Base-by-base conservation (phyloP, 2,329 filamentous ascomycete species). In the Sporothrix luriei region DNA sequence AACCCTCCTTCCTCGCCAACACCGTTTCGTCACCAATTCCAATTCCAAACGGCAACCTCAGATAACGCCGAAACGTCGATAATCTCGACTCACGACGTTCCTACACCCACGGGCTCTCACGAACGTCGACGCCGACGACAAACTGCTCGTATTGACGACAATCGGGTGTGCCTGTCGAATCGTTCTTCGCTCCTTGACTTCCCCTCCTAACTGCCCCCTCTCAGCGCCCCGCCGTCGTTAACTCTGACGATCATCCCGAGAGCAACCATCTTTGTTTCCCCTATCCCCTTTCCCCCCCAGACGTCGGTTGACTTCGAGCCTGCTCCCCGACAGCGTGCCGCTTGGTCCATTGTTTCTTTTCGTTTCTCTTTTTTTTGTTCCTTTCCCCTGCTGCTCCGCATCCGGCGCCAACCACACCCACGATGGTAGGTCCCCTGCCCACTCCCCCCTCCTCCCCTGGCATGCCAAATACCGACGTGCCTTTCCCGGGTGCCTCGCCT, bases 1-100 rank as follows among this genome's bases (percentile, higher is more conserved):
- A 70, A 70, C 68, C 55, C 52, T 52, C 65, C 65, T 55, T 55
- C 65, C 65, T 57, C 49, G 9, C 46, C 38, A 33, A n/a, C 33
- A 16, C 49, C 49, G 33, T 40, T 67, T 67, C 65, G 38, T 55
- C 65, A 52, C 29, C 62, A 64, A 52, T 51, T 52, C 29, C 62
- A 64, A 52, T 51, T 52, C 62, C 29, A 66, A 26, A 66, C 64
- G 49, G 54, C 64, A n/a, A 43, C 33, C 29, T 51, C 62, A 33
- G 46, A 65, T 38, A 51, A 33, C 33, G 33, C 33, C 33, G 33
- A 33, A 33, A 49, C 57, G 10, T 61, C 57, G 38, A 61, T 26
- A 61, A 16, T 43, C 43, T 64, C 43, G 33, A 49, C 26, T 43
- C 33, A 43, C 16, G 61, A 64, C 61, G 43, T n/a, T 43, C 16